A percentile compares a stretch with the other conserved stretches of the same genome.
Evolutionary conservation across 768 basidiomycete species (phyloP).

Genomic region (Cystofilobasidium macerans): DNA sequence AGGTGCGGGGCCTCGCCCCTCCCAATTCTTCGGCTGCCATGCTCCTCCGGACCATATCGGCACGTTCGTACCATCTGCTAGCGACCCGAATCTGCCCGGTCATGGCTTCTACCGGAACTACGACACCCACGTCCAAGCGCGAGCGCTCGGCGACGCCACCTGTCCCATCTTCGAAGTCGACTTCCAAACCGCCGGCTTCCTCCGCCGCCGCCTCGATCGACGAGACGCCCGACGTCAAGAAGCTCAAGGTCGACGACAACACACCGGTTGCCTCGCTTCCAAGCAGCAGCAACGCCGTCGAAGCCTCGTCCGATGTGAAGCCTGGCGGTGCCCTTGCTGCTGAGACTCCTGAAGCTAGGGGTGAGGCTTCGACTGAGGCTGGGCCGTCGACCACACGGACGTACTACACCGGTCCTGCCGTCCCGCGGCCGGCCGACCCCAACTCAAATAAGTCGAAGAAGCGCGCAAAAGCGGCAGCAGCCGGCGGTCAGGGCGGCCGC

Average conservation of each 20-base stretch:
- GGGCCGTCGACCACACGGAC: neutral
- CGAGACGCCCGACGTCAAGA: neutral
- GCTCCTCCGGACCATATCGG: too few species aligned
- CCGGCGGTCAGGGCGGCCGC: neutral
- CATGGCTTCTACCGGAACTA: neutral
- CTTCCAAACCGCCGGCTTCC: neutral
- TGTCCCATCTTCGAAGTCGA: neutral
- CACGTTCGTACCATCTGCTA: too few species aligned
- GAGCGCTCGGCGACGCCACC: neutral
- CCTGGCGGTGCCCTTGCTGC: too few species aligned
- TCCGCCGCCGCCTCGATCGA: too few species aligned
- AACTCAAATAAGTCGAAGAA: slow-evolving; percentile 2
- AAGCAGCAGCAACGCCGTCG: too few species aligned
- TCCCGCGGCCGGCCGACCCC: neutral
- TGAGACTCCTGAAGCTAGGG: neutral
- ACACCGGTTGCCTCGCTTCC: too few species aligned
- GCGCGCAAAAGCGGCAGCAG: neutral
- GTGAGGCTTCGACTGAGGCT: neutral
- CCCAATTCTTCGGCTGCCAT: too few species aligned
- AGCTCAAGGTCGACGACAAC: neutral
- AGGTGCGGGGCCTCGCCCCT: too few species aligned
- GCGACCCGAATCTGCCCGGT: neutral
- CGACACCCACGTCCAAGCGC: neutral
- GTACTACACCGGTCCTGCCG: neutral
- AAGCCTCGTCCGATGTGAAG: too few species aligned